A percentile compares a stretch with the other conserved stretches of the same genome.
phyloP scores from a whole-genome alignment of 2,329 filamentous ascomycete genomes.

The Microcera coccophila region DNA sequence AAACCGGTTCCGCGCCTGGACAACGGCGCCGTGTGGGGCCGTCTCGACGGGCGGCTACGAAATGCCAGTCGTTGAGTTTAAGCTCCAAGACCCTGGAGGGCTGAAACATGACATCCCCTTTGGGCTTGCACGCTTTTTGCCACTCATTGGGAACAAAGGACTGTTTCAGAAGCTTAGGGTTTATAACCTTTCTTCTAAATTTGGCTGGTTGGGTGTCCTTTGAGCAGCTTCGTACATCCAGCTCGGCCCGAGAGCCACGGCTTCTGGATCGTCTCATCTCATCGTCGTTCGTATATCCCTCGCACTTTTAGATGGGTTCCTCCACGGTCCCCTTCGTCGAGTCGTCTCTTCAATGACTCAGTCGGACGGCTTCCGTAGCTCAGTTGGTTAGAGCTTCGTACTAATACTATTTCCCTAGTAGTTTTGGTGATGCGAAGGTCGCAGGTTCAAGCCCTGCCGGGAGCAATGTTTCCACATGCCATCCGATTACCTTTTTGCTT shows the following conservation, averaged over 20 bases:
- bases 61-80: not conserved
- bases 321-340: too few species aligned
- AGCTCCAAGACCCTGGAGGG: too few species aligned
- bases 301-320: too few species aligned
- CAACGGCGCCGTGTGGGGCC: not conserved
- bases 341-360: too few species aligned
- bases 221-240: too few species aligned
- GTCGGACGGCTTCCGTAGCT: conserved; percentile 30
- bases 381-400: conserved; percentile 34
- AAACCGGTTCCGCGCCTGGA: conserved; percentile 1
- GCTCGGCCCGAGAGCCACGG: too few species aligned
- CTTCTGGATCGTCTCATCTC: too few species aligned
- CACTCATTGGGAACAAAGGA: not conserved
- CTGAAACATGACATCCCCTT: not conserved
- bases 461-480: conserved; percentile 25
- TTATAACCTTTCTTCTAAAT: too few species aligned
- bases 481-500: conserved; percentile 17
- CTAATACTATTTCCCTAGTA: conserved; percentile 26
- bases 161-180: too few species aligned
- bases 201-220: too few species aligned
- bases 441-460: conserved; percentile 33
- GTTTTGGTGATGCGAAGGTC: conserved; percentile 29
- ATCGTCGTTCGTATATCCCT: too few species aligned
- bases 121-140: not conserved
- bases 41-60: not conserved